These are phyloP conservation scores for Cenococcum geophilum DNA, from an alignment of 495 filamentous ascomycete species.

Conservation along the genomic window DNA sequence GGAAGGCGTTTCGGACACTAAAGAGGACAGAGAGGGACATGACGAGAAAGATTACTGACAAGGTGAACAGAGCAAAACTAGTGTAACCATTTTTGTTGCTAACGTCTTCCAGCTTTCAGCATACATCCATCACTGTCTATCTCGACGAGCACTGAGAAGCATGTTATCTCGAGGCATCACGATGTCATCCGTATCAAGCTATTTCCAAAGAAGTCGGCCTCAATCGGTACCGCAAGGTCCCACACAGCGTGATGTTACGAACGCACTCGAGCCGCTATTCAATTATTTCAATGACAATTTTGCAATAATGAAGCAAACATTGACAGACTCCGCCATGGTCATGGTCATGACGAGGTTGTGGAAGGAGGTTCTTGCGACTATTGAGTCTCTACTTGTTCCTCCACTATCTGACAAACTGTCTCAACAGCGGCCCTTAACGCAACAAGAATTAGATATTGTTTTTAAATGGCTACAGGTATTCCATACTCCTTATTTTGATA, in stretches of 20 bases:
- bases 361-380: conserved; percentile 92
- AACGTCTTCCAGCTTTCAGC: conserved; percentile 63
- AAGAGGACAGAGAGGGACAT: conserved; percentile 96
- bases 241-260: conserved; percentile 66
- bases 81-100: conserved; percentile 2
- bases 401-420: conserved; percentile 94
- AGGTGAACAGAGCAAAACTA: conserved; percentile 53
- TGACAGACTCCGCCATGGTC: conserved; percentile 88
- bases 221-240: conserved; percentile 51
- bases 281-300: conserved; percentile 99
- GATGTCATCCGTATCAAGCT: conserved; percentile 71
- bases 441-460: conserved; percentile 89
- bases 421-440: conserved; percentile 74
- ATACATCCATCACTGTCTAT: conserved; percentile 88
- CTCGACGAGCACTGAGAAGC: conserved; percentile 66
- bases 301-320: conserved; percentile 93
- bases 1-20: conserved; percentile 88
- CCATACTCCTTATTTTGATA: not conserved
- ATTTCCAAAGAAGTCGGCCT: conserved; percentile 60
- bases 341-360: conserved; percentile 96
- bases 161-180: conserved; percentile 67
- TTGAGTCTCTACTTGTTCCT: conserved; percentile 86
- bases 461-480: conserved; percentile 72
- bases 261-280: conserved; percentile 82
- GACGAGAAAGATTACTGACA: conserved; percentile 96